phyloP scores from a whole-genome alignment of 2,329 filamentous ascomycete genomes.

The Amesomyces nigricolor region DNA sequence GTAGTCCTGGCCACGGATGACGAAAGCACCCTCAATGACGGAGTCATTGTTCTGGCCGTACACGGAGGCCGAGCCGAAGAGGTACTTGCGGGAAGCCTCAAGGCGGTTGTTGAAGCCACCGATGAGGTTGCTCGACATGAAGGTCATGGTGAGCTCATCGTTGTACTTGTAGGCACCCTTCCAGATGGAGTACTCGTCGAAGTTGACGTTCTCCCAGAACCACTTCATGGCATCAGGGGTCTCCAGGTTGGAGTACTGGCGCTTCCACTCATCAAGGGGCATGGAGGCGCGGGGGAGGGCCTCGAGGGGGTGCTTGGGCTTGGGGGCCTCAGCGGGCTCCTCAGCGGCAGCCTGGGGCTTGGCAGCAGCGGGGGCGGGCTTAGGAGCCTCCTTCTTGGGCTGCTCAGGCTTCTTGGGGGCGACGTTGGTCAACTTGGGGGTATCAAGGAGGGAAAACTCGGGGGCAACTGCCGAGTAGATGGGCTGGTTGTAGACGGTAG shows the following conservation, averaged over 20 bases:
- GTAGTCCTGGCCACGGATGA: constrained; percentile 87
- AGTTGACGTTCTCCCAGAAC: constrained; percentile 97
- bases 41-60: constrained; percentile 87
- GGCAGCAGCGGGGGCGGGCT: constrained; percentile 39
- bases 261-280: constrained; percentile 95
- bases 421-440: constrained; percentile 65
- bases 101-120: constrained; percentile 97
- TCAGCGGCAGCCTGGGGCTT: constrained; percentile 41
- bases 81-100: constrained; percentile 94
- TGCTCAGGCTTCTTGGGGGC: constrained; percentile 74
- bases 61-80: constrained; percentile 87
- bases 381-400: constrained; percentile 47
- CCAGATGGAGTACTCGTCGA: constrained; percentile 95
- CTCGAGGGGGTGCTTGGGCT: constrained; percentile 96
- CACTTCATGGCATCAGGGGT: constrained; percentile 81
- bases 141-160: constrained; percentile 90
- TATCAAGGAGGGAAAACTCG: constrained; percentile 74
- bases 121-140: constrained; percentile 99
- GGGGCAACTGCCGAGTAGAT: constrained; percentile 78
- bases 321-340: constrained; percentile 53
- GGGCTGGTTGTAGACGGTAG: constrained; percentile 87
- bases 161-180: constrained; percentile 98
- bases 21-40: constrained; percentile 85
- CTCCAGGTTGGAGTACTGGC: constrained; percentile 95
- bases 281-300: constrained; percentile 72